Base-by-base conservation (phyloP, 2,329 filamentous ascomycete species). In the Trichoderma sp. region DNA sequence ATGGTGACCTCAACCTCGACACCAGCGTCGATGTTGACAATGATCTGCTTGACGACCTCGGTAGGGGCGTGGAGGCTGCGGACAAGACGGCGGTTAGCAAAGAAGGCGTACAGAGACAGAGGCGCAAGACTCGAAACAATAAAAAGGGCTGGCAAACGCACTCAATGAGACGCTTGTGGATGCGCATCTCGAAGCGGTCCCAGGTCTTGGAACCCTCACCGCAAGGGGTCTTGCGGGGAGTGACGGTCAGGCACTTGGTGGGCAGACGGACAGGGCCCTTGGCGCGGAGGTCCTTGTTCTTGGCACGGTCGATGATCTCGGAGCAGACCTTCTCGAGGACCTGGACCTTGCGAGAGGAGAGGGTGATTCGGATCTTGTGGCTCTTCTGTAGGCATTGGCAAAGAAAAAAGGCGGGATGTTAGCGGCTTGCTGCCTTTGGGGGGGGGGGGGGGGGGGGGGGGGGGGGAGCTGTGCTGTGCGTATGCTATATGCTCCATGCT, bases 141-240 rank as follows among this genome's bases (percentile, higher is more conserved):
- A 19, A 13, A 42, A 22, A 8, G 13, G n/a, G 15, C n/a, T 10
- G 19, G 19, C 37, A 65, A 53, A 87, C 89, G 78, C 81, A 92
- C 89, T 97, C 94, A 80, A 97, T 97, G 80, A 97, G 88, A 77
- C 94, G 92, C 91, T 97, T 97, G 90, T 97, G 93, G 82, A 97
- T 97, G 86, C 94, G 91, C 93, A 99, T 96, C 91, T 99, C 94
- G 84, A 87, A 99, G 83, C 88, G 90, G 83, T 98, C 95, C 95
- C 95, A 99, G 80, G 95, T 99, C 93, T 99, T 99, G 84, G 92
- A 96, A 86, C 95, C 95, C 90, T 99, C 95, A 92, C 95, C 95
- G 86, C 92, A 95, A 82, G 95, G 95, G 74, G 95, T 98, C 92
- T 99, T 99, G 80, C 95, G 92, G 87, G 95, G 97, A 82, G 92